Evolutionary conservation across 2,329 filamentous ascomycete species (phyloP).

Genomic region (Fusarium pseudonygamai): DNA sequence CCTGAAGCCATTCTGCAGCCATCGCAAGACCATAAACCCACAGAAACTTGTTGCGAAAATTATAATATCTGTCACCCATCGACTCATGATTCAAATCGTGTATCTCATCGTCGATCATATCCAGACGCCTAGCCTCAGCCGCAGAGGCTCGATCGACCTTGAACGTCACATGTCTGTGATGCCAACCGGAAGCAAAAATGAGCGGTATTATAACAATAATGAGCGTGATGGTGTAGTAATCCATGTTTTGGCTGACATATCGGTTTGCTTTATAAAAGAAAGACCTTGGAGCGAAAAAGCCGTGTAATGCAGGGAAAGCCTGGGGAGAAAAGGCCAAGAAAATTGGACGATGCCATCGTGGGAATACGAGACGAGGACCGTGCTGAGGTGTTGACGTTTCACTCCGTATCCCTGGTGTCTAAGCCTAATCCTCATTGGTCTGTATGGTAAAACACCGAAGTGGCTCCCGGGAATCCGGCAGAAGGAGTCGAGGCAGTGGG

Average conservation of each 20-base stretch:
- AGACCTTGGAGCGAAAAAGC: fast-evolving
- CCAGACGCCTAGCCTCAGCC: not conserved
- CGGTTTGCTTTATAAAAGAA: not conserved
- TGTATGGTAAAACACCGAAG: not conserved
- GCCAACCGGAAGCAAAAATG: not conserved
- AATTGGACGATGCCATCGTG: not conserved
- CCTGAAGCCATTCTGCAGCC: not conserved
- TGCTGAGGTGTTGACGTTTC: not conserved
- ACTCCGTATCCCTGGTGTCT: not conserved
- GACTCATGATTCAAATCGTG: not conserved
- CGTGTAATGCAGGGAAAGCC: fast-evolving
- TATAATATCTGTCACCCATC: not conserved
- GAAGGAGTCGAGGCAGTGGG: not conserved
- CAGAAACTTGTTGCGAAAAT: not conserved
- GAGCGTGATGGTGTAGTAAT: not conserved
- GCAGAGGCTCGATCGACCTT: not conserved
- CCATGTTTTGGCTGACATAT: not conserved
- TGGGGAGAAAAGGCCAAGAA: not conserved
- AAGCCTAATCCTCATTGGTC: not conserved
- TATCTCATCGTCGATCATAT: not conserved
- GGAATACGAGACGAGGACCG: not conserved
- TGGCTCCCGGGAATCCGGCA: not conserved
- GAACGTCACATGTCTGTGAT: not conserved
- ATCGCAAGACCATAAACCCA: not conserved
- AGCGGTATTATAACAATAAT: not conserved